phyloP scores from a whole-genome alignment of 345 rosid genomes.

The Populus tremula region DNA sequence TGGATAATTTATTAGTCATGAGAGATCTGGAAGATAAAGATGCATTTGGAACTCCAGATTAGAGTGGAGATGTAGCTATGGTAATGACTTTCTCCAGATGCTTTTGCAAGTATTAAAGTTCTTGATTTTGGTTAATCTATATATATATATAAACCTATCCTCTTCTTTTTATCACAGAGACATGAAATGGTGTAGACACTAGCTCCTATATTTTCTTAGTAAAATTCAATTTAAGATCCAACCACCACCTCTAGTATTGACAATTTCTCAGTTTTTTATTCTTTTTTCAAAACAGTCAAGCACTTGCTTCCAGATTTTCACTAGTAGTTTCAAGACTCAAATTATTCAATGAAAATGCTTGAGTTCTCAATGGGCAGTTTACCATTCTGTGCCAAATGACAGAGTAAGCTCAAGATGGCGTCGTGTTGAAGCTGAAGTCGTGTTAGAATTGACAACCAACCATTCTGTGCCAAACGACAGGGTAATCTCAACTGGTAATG shows the following conservation, averaged over 20 bases:
- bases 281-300: background rate
- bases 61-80: background rate
- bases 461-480: conserved; percentile 31
- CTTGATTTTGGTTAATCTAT: background rate
- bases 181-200: too few relatives aligned
- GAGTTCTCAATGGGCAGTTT: conserved; percentile 7
- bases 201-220: background rate
- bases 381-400: conserved; percentile 96
- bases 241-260: background rate
- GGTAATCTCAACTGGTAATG: background rate
- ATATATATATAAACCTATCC: background rate
- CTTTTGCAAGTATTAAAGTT: background rate
- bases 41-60: too few relatives aligned
- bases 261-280: background rate
- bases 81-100: background rate
- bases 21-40: background rate
- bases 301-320: background rate
- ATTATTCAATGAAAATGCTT: background rate
- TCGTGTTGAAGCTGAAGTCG: conserved; percentile 55
- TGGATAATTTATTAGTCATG: background rate
- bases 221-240: too few relatives aligned
- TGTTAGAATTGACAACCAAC: conserved; percentile 57
- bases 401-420: conserved; percentile 88
- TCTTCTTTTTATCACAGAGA: too few relatives aligned
- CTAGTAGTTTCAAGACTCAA: background rate